Base-by-base conservation (phyloP, 441 rosid species). In the Melastoma candidum region DNA sequence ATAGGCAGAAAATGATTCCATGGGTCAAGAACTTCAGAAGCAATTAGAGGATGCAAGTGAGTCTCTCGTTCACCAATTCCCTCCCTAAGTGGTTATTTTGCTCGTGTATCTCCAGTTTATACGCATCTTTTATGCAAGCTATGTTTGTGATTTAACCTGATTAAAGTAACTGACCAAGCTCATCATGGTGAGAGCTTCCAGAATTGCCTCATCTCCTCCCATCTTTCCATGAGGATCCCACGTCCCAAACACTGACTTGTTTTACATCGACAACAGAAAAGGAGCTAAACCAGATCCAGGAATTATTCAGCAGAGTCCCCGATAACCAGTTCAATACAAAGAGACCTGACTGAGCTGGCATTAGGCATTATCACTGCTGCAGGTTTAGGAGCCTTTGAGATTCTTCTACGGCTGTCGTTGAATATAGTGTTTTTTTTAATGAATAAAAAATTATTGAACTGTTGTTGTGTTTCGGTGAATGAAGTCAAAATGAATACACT, bases 11-110 rank as follows among this genome's bases (percentile, higher is more conserved):
- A 88, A 93, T 55, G 95, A 93, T 73, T 67, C 57, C 47, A 72
- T 81, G 36, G 95, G 97, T 56, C 95, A 79, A 67, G 92, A 93
- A 62, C 95, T 88, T 58, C 95, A 88, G 60, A 74, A 68, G 69
- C 96, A 93, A 73, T 76, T 88, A 41, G 98, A 88, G 72, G 95
- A 97, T 68, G 90, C 95, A 26, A 95, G 98, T 92, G 60, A 67
- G 12, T 49, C 60, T 27, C 55, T 48, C 27, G 46, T 41, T 2
- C 36, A 29, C 7, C 36, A 29, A 3, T 29, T 29, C 36, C 22
- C 22, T 17, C 22, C 22, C 22, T 17, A 17, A 17, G 22, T 17
- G 22, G 22, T 17, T 17, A 17, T 17, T 17, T 17, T 17, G 22
- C 22, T 17, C 22, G 22, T 17, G 22, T 17, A 17, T 17, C 22